Evolutionary conservation across 2,329 filamentous ascomycete species (phyloP).

Genomic region (Fusarium coicis): DNA sequence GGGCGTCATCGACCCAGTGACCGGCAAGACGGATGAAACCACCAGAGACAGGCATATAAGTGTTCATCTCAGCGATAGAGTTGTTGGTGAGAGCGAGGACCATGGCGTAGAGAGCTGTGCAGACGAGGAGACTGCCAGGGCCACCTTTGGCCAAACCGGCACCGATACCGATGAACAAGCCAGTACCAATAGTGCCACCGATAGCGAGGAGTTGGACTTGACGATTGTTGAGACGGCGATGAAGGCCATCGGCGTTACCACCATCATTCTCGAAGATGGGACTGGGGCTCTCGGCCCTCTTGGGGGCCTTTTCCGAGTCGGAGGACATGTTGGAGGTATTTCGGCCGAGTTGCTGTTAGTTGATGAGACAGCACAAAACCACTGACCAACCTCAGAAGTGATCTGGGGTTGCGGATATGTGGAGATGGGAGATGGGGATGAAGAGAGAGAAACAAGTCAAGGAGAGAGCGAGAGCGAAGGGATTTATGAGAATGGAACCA

Average conservation of each 20-base stretch:
- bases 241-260: constrained; percentile 26
- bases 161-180: constrained; percentile 35
- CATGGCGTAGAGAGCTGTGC: constrained; percentile 33
- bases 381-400: constrained; percentile 13
- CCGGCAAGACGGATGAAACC: constrained; percentile 37
- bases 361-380: neutral
- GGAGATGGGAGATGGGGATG: neutral
- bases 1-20: constrained; percentile 35
- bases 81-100: constrained; percentile 38
- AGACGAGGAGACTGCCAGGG: constrained; percentile 31
- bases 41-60: constrained; percentile 37
- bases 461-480: constrained; percentile 9
- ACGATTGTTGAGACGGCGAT: constrained; percentile 38
- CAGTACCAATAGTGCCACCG: constrained; percentile 32
- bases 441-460: neutral
- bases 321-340: constrained; percentile 26
- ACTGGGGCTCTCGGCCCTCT: constrained; percentile 19
- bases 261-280: constrained; percentile 4
- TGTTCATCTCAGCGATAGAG: constrained; percentile 39
- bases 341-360: constrained; percentile 18
- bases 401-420: constrained; percentile 24
- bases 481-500: constrained; percentile 16
- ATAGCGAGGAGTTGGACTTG: constrained; percentile 37
- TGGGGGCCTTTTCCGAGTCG: constrained; percentile 27
- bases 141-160: constrained; percentile 35